A percentile compares a stretch with the other conserved stretches of the same genome.
These are phyloP conservation scores for Cladorrhinum sp. DNA, from an alignment of 2,329 filamentous ascomycete species.

Conservation along the genomic window DNA sequence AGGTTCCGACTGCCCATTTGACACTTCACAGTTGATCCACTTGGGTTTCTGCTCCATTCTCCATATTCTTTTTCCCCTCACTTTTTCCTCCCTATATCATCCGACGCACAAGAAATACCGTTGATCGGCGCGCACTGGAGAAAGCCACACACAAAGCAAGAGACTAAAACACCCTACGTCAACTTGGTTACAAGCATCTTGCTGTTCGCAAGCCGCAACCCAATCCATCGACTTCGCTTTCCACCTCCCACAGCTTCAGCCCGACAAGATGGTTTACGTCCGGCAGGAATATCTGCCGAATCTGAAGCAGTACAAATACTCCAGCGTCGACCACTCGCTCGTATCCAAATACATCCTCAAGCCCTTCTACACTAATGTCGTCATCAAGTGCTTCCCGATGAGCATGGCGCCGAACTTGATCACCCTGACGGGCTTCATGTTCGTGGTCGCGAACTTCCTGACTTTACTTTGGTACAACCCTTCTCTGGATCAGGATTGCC, in stretches of 20 bases:
- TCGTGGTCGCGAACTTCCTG: conserved; percentile 84
- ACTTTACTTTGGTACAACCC: conserved; percentile 96
- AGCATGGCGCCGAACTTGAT: conserved; percentile 89
- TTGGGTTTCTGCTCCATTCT: not conserved
- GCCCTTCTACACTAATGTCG: conserved; percentile 93
- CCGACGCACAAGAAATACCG: not conserved
- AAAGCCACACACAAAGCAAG: not conserved
- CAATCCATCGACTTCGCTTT: not conserved
- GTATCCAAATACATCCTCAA: conserved; percentile 92
- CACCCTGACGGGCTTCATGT: conserved; percentile 84
- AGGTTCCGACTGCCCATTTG: not conserved
- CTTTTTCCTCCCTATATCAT: not conserved
- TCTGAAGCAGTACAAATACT: conserved; percentile 94
- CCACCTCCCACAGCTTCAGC: not conserved
- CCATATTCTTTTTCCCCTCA: not conserved
- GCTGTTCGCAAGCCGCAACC: not conserved
- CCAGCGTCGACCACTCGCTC: conserved; percentile 83
- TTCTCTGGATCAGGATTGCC: conserved; percentile 89
- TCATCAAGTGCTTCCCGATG: conserved; percentile 93
- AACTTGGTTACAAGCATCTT: not conserved
- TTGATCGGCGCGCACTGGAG: not conserved
- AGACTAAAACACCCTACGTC: not conserved
- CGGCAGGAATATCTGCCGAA: conserved; percentile 85
- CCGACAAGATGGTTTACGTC: conserved; percentile 79
- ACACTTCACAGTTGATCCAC: not conserved